These are phyloP conservation scores for Kappamyces sp. DNA, from an alignment of 192 early-diverging fungal species.

Conservation along the genomic window DNA sequence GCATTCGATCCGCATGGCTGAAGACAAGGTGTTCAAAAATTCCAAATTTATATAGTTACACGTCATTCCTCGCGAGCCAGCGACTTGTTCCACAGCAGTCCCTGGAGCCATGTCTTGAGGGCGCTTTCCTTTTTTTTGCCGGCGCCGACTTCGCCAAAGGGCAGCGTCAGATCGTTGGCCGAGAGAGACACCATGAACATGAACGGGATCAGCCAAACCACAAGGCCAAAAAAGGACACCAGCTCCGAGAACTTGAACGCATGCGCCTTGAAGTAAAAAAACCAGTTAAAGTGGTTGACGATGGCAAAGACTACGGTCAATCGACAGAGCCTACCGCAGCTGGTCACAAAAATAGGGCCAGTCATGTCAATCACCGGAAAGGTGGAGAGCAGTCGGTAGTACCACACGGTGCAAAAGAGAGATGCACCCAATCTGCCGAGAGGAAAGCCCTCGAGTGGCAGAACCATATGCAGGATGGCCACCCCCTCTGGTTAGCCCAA, in stretches of 20 bases:
- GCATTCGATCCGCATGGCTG: too few species aligned
- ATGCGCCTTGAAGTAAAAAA: slow-evolving; percentile 74
- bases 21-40: too few species aligned
- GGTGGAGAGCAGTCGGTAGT: slow-evolving; percentile 67
- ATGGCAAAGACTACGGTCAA: slow-evolving; percentile 55
- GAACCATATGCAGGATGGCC: slow-evolving; percentile 63
- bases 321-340: slow-evolving; percentile 61
- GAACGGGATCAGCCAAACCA: slow-evolving; percentile 92
- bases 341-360: slow-evolving; percentile 67
- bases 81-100: too few species aligned
- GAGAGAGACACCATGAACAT: slow-evolving; percentile 87
- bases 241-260: slow-evolving; percentile 71
- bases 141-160: too few species aligned
- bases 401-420: slow-evolving; percentile 68
- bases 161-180: slow-evolving; percentile 81
- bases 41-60: too few species aligned
- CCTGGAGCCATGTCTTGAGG: too few species aligned
- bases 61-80: too few species aligned
- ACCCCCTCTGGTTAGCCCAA: slow-evolving; percentile 36
- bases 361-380: slow-evolving; percentile 81
- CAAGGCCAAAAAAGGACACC: slow-evolving; percentile 86
- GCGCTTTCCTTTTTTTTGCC: slow-evolving; percentile 10
- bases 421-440: slow-evolving; percentile 65
- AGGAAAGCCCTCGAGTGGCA: slow-evolving; percentile 78
- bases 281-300: slow-evolving; percentile 91